Percentiles rank a stretch among this genome's conserved stretches.
These are phyloP conservation scores for Neonectria punicea DNA, from an alignment of 2,329 filamentous ascomycete species.

Conservation along the genomic window DNA sequence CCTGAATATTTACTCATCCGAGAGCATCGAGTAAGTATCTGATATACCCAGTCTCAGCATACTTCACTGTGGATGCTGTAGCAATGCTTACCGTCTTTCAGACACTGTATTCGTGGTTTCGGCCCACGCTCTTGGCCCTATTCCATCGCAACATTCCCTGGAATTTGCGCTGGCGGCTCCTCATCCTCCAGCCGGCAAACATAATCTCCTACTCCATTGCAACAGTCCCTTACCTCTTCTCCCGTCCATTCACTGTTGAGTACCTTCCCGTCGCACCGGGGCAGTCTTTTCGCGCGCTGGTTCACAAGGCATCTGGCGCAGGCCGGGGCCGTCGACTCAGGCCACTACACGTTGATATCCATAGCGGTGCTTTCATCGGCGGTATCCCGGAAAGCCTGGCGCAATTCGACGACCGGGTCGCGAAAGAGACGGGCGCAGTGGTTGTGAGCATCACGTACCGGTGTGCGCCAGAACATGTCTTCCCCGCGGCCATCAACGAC, in stretches of 20 bases:
- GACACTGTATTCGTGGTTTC: constrained; percentile 36
- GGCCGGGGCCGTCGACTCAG: constrained; percentile 39
- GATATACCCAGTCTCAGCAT: not conserved
- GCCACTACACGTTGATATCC: constrained; percentile 57
- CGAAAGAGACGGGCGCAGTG: constrained; percentile 53
- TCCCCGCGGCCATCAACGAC: constrained; percentile 60
- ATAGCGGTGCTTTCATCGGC: constrained; percentile 57
- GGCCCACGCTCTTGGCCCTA: constrained; percentile 48
- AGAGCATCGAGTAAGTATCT: not conserved
- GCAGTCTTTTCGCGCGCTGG: constrained; percentile 45
- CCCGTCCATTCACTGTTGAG: constrained; percentile 47
- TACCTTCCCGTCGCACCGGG: constrained; percentile 45
- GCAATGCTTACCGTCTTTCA: constrained; percentile 17
- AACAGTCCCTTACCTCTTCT: constrained; percentile 50
- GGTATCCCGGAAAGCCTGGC: constrained; percentile 54
- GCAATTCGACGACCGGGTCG: constrained; percentile 48
- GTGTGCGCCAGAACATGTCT: constrained; percentile 61
- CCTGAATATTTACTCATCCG: not conserved
- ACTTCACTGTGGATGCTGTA: not conserved
- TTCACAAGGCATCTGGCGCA: constrained; percentile 46
- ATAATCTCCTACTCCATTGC: constrained; percentile 52
- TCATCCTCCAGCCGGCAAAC: constrained; percentile 55
- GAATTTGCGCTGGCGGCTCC: constrained; percentile 54
- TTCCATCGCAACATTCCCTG: constrained; percentile 51
- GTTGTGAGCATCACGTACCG: constrained; percentile 63